Percentiles rank a stretch among this genome's conserved stretches.
phyloP scores from a whole-genome alignment of 257 asterid genomes.

The Solanum paucissectum region DNA sequence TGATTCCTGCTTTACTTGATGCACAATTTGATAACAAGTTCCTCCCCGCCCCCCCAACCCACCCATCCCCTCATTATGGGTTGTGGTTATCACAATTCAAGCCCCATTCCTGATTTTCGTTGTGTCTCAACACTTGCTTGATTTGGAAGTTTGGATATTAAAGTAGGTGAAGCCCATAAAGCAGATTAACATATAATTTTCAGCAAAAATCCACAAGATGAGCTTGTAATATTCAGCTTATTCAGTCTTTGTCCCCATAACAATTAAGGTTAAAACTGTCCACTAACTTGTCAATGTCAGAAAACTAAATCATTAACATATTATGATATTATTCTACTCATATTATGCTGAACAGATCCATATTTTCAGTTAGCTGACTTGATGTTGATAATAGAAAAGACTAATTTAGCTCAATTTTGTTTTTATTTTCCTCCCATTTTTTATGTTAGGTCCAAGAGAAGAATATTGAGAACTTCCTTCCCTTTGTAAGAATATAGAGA shows the following conservation, averaged over 20 bases:
- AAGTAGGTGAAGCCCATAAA: background rate
- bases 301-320: background rate
- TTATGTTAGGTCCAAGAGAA: background rate
- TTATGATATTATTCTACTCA: background rate
- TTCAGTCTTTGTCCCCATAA: background rate
- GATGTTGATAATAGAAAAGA: background rate
- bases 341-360: background rate
- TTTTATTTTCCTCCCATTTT: background rate
- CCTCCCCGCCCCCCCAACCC: background rate
- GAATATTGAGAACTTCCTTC: background rate
- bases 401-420: background rate
- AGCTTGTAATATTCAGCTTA: background rate
- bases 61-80: background rate
- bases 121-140: background rate
- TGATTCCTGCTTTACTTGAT: background rate
- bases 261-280: background rate
- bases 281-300: background rate
- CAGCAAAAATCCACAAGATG: background rate
- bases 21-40: background rate
- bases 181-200: background rate
- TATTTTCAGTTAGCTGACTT: background rate
- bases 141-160: background rate
- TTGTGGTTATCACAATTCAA: background rate
- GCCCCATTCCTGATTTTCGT: background rate
- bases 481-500: background rate